Evolutionary conservation across 208 protist species (phyloP).

Genomic region (Porcisia deanei): DNA sequence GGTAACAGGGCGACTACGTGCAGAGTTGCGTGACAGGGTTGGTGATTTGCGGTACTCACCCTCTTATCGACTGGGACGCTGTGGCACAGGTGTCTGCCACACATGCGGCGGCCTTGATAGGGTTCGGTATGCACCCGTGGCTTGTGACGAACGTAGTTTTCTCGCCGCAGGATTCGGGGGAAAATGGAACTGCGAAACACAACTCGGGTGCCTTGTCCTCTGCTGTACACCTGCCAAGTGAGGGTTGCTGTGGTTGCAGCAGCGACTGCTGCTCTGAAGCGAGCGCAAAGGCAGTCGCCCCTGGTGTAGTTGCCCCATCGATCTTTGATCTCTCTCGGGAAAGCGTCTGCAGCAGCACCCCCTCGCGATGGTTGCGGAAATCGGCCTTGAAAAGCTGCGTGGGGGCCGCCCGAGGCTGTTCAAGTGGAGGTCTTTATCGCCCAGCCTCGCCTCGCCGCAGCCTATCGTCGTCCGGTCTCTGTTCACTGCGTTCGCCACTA

Average conservation of each 20-base stretch:
- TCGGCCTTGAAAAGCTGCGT: slow-evolving; percentile 85
- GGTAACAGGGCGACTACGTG: not conserved
- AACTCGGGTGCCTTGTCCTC: not conserved
- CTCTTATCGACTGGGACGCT: slow-evolving; percentile 63
- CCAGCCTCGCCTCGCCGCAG: slow-evolving; percentile 66
- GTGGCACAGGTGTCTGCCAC: not conserved
- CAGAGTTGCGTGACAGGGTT: not conserved
- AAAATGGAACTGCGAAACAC: not conserved
- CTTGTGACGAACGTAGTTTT: slow-evolving; percentile 36
- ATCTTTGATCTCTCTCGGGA: slow-evolving; percentile 40
- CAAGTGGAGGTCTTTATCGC: slow-evolving; percentile 52
- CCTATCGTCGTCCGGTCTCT: slow-evolving; percentile 59
- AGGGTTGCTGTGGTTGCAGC: slow-evolving; percentile 1
- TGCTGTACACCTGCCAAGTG: not conserved
- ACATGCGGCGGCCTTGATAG: slow-evolving; percentile 11
- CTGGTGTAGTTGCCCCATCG: not conserved
- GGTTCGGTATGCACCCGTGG: slow-evolving; percentile 86
- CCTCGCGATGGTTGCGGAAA: slow-evolving; percentile 75
- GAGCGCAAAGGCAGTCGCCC: not conserved
- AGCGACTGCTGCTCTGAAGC: not conserved
- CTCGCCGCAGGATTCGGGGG: not conserved
- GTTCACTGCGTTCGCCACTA: slow-evolving; percentile 86
- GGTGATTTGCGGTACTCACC: slow-evolving; percentile 80
- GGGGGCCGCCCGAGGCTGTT: slow-evolving; percentile 37
- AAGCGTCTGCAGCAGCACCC: slow-evolving; percentile 37